Evolutionary conservation across 164 flowering plant genomes (phyloP), one percentile per base, ranked within the genome.

Genomic region (Berberis vulgaris): DNA sequence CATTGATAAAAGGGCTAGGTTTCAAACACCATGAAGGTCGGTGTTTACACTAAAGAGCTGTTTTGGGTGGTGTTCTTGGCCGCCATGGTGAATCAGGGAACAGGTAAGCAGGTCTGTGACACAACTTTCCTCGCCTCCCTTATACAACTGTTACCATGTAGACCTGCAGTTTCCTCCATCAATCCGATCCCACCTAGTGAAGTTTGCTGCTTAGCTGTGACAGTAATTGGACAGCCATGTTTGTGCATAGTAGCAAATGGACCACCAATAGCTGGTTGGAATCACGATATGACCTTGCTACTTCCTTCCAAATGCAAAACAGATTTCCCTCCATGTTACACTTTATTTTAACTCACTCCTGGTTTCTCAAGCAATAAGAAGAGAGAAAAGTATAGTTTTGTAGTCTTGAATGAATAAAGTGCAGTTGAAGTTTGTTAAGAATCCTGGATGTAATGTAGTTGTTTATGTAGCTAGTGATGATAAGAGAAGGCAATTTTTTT

Each of bases 241-340:
- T 67, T 90, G 47, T 93, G 98, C 58, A 75, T 77, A 53, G 83
- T 90, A 3, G 74, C 86, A 6, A 90, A 84, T 57, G 98, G 97
- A 60, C 98, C 96, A 39, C 88, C 95, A 0, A 82, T 90, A 4
- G 67, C 96, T 5, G 97, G 96, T 2, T 85, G 90, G 9, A 95
- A 93, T 65, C 82, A 92, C 26, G 80, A 62, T 72, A 80, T 88
- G 89, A 94, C 95, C 62, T 45, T 82, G 77, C 83, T 76, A 73
- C 90, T 93, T 41, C 94, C 97, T 0, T 82, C 73, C 4, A 88
- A 86, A 78, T 93, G 98, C 80, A 54, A 80, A 5, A 64, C 78
- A 71, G 75, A 86, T 75, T 91, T 89, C 61, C 84, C 74, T 26
- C 95, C 92, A 65, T 88, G 91, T 83, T 78, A 13, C 39, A 9